Evolutionary conservation across 495 filamentous ascomycete species (phyloP), one percentile per base, ranked within the genome.

Genomic region (Lepidopterella palustris): DNA sequence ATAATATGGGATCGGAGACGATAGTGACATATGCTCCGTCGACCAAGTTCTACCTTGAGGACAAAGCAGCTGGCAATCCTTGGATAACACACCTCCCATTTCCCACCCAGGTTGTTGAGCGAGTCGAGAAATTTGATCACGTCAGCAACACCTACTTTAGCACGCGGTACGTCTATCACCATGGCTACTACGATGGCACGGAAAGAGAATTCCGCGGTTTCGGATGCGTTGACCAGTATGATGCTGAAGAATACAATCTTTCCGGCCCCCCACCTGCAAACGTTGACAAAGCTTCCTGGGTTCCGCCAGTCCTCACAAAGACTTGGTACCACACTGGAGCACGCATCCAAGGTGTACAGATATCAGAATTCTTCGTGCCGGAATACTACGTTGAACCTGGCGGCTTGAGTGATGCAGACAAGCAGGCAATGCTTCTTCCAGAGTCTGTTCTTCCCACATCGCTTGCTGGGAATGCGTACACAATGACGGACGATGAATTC

Each of bases 141-240:
- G 54, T 73, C 35, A 65, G 48, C 24, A 8, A 54, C 15, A 62
- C 15, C 0, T 48, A 15, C 2, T 61, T 49, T 18, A 39, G 27
- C 0, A 56, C 55, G 15, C 45, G 55, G 8, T 74, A 73, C 50
- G 55, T 40, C 11, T 77, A 77, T 50, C 71, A 73, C 58, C 23
- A 75, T 51, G 74, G 74, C 0, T 75, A 57, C 45, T 77, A 66
- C 57, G 74, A 76, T 55, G 53, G 55, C 11, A 5, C 45, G 0
- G 74, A 76, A 24, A 20, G 70, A 15, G 69, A 75, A 52, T 76
- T 76, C 29, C 60, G 66, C 0, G 74, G 74, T 6, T 77, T 77
- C 56, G 70, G 53, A 0, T 63, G 72, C 60, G 69, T 71, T 1
- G 71, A 74, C 24, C 23, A 61, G 29, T 72, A 51, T 59, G 71